phyloP scores from a whole-genome alignment of 768 basidiomycete species.

The Mycena latifolia region DNA sequence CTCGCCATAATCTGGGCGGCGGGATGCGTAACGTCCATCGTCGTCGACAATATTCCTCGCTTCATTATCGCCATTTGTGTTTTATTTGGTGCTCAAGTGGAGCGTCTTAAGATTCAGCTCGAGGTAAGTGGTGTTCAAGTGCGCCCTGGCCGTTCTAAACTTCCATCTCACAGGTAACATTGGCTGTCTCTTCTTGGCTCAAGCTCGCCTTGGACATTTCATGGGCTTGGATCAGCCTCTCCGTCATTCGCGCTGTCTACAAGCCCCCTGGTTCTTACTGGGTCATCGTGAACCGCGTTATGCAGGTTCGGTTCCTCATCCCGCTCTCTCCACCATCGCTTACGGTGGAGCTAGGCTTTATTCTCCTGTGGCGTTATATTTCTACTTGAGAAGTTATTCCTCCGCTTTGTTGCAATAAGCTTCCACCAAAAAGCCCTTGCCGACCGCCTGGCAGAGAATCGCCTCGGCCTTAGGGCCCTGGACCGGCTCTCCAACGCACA shows the following conservation, averaged over 20 bases:
- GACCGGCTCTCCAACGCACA: slow-evolving; percentile 80
- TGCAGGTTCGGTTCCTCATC: slow-evolving; percentile 63
- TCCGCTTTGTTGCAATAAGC: slow-evolving; percentile 84
- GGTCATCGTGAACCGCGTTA: slow-evolving; percentile 74
- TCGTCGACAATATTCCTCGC: slow-evolving; percentile 74
- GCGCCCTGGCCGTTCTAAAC: slow-evolving; percentile 44
- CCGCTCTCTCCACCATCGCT: slow-evolving; percentile 11
- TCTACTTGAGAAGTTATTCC: slow-evolving; percentile 56
- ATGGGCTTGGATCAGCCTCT: slow-evolving; percentile 83
- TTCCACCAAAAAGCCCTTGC: slow-evolving; percentile 84
- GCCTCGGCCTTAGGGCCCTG: slow-evolving; percentile 75
- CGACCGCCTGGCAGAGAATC: slow-evolving; percentile 79
- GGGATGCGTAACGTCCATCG: slow-evolving; percentile 67
- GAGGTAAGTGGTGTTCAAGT: slow-evolving; percentile 83
- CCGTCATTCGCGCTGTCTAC: slow-evolving; percentile 68
- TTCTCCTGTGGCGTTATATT: slow-evolving; percentile 59
- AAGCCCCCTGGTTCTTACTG: slow-evolving; percentile 76
- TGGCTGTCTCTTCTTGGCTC: slow-evolving; percentile 57
- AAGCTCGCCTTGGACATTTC: slow-evolving; percentile 75
- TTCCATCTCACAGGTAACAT: background rate
- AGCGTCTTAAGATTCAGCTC: slow-evolving; percentile 74
- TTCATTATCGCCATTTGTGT: slow-evolving; percentile 62
- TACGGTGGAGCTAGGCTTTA: slow-evolving; percentile 49
- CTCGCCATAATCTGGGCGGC: slow-evolving; percentile 76
- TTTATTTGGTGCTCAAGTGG: slow-evolving; percentile 70